phyloP scores from a whole-genome alignment of 2,329 filamentous ascomycete genomes.

The Pyricularia sp. region DNA sequence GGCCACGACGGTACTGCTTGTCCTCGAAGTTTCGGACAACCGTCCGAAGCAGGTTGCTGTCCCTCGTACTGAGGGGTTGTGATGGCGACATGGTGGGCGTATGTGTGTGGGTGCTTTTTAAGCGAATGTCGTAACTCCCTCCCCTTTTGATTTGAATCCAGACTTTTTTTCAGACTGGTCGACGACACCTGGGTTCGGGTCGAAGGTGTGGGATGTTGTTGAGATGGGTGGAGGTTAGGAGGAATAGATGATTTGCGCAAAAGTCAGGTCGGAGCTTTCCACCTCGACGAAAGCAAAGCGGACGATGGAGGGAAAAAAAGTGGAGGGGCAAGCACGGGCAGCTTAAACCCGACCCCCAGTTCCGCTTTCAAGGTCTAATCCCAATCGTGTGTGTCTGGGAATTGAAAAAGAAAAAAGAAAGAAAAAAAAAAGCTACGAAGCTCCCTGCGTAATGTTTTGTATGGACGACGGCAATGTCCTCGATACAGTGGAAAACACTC shows the following conservation, averaged over 20 bases:
- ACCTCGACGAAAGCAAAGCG: neutral
- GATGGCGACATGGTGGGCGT: slow-evolving; percentile 39
- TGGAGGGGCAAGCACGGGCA: neutral
- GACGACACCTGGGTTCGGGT: neutral
- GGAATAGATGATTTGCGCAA: neutral
- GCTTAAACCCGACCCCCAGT: neutral
- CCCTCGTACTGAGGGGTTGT: slow-evolving; percentile 69
- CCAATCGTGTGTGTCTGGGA: neutral
- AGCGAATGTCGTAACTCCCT: neutral
- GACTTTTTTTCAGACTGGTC: neutral
- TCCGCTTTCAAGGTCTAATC: neutral
- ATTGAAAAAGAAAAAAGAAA: neutral
- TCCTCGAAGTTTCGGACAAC: slow-evolving; percentile 94
- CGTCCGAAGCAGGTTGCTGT: slow-evolving; percentile 85
- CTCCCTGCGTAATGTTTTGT: neutral
- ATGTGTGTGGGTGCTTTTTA: neutral
- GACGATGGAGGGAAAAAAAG: neutral
- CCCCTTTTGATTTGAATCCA: neutral
- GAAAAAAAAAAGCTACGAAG: neutral
- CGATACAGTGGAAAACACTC: neutral
- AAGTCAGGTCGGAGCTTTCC: neutral
- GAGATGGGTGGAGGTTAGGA: neutral
- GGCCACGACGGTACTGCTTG: slow-evolving; percentile 90
- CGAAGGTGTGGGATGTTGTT: neutral
- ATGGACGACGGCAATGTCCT: neutral